Evolutionary conservation across 2,329 filamentous ascomycete species (phyloP), one percentile per base, ranked within the genome.

Genomic region (Colletotrichum gloeosporioides): DNA sequence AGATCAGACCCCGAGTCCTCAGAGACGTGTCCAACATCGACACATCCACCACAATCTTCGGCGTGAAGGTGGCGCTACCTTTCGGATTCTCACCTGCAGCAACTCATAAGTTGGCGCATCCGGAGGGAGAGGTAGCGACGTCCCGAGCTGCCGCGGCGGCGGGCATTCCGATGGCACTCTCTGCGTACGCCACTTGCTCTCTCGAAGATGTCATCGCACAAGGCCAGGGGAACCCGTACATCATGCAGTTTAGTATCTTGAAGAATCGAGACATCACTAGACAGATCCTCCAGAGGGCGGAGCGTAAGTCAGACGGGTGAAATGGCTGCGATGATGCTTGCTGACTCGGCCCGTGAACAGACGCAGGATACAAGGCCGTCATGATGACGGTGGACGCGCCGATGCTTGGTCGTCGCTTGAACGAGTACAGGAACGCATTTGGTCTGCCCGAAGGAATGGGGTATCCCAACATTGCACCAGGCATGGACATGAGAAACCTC

Each of bases 311-410:
- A 0, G 1, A 16, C 0, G 34, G 34, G 0, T 5, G 36, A 18
- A 18, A 18, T 9, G 0, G 36, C 36, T 39, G 1, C 1, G 36
- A 39, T 39, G 15, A 0, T 39, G 1, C 53, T 27, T 27, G 0
- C 53, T 55, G n/a, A 57, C 25, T 4, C 4, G 53, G 15, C 4
- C 12, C 2, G 10, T 16, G 53, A 1, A 9, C 7, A 57, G 53
- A 16, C 1, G 53, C 22, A 27, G 53, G 53, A 25, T 57, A 57
- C 22, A 57, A 57, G 15, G 25, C 53, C 10, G 53, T 57, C 0
- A 57, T 57, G 53, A 57, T 57, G 53, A 57, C 53, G 13, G 53
- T 57, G 22, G 53, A 57, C 4, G 53, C 53, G 25, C 53, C 53
- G 18, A 57, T 57, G 53, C 53, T 57, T 25, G 53, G 53, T 5